Evolutionary conservation across 148 eudicot species (phyloP).

Genomic region (Silene latifolia): DNA sequence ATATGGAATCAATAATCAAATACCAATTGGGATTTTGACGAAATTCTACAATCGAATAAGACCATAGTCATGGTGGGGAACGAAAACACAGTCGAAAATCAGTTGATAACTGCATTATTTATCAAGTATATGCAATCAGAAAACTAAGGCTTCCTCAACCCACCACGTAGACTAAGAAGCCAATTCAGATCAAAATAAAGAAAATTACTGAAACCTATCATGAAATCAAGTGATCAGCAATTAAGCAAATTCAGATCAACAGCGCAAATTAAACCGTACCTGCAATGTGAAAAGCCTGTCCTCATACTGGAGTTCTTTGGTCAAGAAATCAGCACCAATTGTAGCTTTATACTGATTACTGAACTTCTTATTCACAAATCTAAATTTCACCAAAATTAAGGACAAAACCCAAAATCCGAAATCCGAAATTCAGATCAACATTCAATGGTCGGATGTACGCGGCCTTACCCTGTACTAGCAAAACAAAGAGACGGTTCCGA

Average conservation of each 20-base stretch:
- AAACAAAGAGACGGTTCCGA: too few relatives aligned
- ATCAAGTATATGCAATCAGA: too few relatives aligned
- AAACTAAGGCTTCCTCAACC: too few relatives aligned
- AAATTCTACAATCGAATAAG: too few relatives aligned
- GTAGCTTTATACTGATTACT: conserved; percentile 69
- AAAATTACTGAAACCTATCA: conserved; percentile 1
- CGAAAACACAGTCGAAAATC: neutral
- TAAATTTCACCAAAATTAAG: conserved; percentile 33
- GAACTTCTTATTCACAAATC: conserved; percentile 67
- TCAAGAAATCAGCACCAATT: conserved; percentile 69
- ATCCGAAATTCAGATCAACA: too few relatives aligned
- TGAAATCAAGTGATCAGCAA: neutral
- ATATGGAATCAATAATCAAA: neutral
- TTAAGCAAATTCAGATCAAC: neutral
- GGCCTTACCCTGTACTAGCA: too few relatives aligned
- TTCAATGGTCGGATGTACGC: too few relatives aligned
- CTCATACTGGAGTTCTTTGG: conserved; percentile 60
- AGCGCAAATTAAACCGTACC: conserved; percentile 22
- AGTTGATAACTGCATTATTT: too few relatives aligned
- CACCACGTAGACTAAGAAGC: neutral
- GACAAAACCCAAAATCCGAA: neutral
- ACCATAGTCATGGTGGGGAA: neutral
- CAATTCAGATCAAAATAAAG: neutral
- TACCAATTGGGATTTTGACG: neutral
- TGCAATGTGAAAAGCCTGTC: conserved; percentile 68